Evolutionary conservation across 345 rosid species (phyloP).

Genomic region (Carallia brachiata): DNA sequence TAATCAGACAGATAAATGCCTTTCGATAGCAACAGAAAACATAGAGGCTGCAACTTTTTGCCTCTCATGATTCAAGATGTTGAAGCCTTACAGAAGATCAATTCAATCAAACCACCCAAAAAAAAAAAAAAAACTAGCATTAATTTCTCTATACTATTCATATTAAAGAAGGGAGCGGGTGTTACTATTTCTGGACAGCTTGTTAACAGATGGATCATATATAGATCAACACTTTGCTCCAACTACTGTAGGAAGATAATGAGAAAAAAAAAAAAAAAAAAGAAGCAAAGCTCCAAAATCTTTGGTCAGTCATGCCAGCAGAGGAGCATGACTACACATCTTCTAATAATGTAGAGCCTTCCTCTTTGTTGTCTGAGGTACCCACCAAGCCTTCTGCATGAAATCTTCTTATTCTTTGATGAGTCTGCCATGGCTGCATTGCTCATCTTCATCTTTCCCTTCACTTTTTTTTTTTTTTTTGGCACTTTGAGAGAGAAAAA

Average conservation of each 20-base stretch:
- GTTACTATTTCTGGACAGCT: no score
- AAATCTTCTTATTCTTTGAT: constrained; percentile 37
- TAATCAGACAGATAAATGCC: no score
- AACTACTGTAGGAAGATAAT: background rate
- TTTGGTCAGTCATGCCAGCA: constrained; percentile 67
- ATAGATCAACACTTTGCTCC: background rate
- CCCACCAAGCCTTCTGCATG: constrained; percentile 63
- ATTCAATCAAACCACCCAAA: no score
- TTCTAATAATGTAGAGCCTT: constrained; percentile 67
- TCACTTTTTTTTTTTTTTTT: background rate
- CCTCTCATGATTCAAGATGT: no score
- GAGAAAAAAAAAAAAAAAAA: background rate
- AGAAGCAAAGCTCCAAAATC: background rate
- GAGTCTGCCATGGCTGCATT: constrained; percentile 31
- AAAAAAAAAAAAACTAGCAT: no score
- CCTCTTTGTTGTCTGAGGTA: constrained; percentile 68
- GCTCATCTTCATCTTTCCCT: constrained; percentile 22
- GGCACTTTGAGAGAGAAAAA: background rate
- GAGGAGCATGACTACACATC: constrained; percentile 79
- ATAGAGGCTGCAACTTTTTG: no score
- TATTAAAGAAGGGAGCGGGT: no score
- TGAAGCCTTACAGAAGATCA: no score
- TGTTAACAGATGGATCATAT: no score
- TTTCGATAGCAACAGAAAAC: no score
- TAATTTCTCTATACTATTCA: no score